Evolutionary conservation across 108 stramenopile species (phyloP).

Genomic region (Cyclotella cryptica): DNA sequence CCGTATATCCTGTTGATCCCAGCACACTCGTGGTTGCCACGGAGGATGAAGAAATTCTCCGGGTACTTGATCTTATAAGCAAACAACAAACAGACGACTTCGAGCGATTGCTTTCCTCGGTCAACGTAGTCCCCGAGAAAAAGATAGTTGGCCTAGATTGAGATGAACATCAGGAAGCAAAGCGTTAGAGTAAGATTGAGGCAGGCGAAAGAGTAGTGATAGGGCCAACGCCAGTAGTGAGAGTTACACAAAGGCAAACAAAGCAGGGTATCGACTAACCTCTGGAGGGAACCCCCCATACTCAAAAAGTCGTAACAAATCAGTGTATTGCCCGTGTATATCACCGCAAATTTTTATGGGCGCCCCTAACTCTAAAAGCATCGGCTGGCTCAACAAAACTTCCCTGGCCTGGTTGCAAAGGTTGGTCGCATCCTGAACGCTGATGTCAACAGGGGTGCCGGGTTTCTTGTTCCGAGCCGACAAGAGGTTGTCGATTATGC

Average conservation of each 20-base stretch:
- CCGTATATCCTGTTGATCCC: slow-evolving; percentile 99
- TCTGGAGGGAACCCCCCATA: slow-evolving; percentile 97
- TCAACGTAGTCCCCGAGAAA: slow-evolving; percentile 99
- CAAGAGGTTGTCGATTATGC: slow-evolving; percentile 89
- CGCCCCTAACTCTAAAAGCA: slow-evolving; percentile 97
- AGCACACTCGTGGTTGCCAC: slow-evolving; percentile 99
- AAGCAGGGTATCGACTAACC: slow-evolving; percentile 48
- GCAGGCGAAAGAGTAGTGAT: background rate
- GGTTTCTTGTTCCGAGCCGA: slow-evolving; percentile 89
- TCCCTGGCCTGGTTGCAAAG: slow-evolving; percentile 92
- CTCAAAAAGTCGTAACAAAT: slow-evolving; percentile 97
- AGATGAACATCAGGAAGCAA: background rate
- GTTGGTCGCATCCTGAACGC: slow-evolving; percentile 81
- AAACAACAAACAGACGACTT: slow-evolving; percentile 96
- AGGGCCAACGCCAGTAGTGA: too few relatives aligned
- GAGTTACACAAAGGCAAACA: background rate
- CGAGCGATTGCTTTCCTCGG: slow-evolving; percentile 96
- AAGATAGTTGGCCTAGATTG: slow-evolving; percentile 93
- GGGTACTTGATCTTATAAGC: slow-evolving; percentile 99
- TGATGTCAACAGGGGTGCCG: slow-evolving; percentile 88
- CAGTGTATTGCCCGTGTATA: slow-evolving; percentile 99
- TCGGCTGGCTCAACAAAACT: slow-evolving; percentile 96
- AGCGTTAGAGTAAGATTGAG: background rate
- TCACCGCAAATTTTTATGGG: slow-evolving; percentile 99
- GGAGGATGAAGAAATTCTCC: slow-evolving; percentile 98